Evolutionary conservation across 2,329 filamentous ascomycete species (phyloP).

Genomic region (Arthrobotrys musiformis): DNA sequence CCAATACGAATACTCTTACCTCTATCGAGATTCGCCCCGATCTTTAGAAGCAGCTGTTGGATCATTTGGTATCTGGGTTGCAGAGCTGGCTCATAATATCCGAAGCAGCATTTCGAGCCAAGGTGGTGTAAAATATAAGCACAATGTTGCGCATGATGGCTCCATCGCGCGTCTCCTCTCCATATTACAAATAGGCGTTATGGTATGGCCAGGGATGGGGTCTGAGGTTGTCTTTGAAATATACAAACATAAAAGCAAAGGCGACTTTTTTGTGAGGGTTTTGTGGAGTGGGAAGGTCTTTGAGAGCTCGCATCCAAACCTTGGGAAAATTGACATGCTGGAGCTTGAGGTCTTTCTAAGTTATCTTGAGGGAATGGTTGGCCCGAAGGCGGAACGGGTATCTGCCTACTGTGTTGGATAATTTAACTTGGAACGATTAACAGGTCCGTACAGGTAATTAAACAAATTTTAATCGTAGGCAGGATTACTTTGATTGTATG

Average conservation of each 20-base stretch:
- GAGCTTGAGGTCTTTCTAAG: constrained; percentile 72
- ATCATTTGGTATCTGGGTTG: constrained; percentile 77
- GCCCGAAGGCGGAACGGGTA: constrained; percentile 60
- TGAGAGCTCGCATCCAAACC: constrained; percentile 68
- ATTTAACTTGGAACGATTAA: too few species aligned
- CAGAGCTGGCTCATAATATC: constrained; percentile 75
- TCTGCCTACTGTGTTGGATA: constrained; percentile 3
- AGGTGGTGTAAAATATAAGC: constrained; percentile 70
- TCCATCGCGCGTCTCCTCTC: constrained; percentile 74
- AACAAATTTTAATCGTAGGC: too few species aligned
- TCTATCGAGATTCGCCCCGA: constrained; percentile 75
- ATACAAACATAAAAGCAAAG: constrained; percentile 65
- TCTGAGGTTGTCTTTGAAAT: constrained; percentile 81
- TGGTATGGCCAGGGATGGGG: constrained; percentile 89
- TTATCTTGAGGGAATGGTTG: constrained; percentile 79
- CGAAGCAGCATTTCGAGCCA: constrained; percentile 66
- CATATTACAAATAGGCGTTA: constrained; percentile 76
- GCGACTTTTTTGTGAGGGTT: constrained; percentile 71
- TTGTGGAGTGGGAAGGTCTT: constrained; percentile 77
- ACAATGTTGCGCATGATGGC: constrained; percentile 85
- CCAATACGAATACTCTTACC: constrained; percentile 81
- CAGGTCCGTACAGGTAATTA: too few species aligned
- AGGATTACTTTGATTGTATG: too few species aligned
- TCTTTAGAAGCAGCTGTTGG: constrained; percentile 72
- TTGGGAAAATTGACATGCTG: constrained; percentile 78